Evolutionary conservation across 192 early-diverging fungal genomes (phyloP), one percentile per base, ranked within the genome.

Genomic region (Coemansia sp.): DNA sequence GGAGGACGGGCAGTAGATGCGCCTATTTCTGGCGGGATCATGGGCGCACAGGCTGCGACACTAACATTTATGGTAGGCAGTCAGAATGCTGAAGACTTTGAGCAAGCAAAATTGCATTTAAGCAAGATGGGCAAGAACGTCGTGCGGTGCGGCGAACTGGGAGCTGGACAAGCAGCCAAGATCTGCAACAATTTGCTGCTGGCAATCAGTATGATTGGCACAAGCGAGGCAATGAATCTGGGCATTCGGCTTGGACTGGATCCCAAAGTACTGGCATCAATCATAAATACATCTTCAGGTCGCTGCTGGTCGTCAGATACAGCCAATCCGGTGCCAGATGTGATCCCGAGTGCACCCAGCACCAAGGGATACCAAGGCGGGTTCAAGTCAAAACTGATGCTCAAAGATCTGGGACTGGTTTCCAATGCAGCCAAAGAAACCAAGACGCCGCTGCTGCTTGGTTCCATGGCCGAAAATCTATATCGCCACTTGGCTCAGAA

Each of bases 121-220:
- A 55, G 63, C 37, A 61, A 70, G 39, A 98, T 96, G 95, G 94
- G 92, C 35, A 89, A 90, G 65, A 93, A 92, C 51, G 87, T 96
- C 51, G 83, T 91, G 14, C 79, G 89, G 63, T 96, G 93, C 69
- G 94, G 96, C 11, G 57, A 58, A 0, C 77, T 84, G 67, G 94
- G 94, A 2, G 87, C 84, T 11, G 94, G 94, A 3, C 92, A 93
- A 59, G 88, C 90, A 0, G 94, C 92, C 48, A 98, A 98, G 69
- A 94, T 98, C 44, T 93, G 91, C 80, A 98, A 98, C 81, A 98
- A 98, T 68, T 91, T 96, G 87, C 66, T 98, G 28, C 79, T 98
- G 20, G 96, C 91, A 9, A 91, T 94, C 58, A 86, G 87, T 16
- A 98, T 98, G 96, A 82, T 96, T 31, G 96, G 88, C 16, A 87